Evolutionary conservation across 2,329 filamentous ascomycete genomes (phyloP).

Genomic region (Fusarium algeriense): DNA sequence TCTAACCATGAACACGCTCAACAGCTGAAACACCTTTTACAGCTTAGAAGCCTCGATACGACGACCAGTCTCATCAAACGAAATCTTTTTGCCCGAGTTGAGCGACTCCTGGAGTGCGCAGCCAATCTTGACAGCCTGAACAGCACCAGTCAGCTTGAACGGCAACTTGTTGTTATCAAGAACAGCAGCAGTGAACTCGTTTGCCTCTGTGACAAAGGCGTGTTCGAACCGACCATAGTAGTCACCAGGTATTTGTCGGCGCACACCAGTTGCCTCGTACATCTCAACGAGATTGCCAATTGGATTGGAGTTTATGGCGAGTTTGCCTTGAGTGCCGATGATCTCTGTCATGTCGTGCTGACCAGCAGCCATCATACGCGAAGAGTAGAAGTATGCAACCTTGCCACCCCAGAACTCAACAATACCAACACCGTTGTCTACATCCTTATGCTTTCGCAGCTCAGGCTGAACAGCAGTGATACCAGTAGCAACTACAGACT

Average conservation of each 20-base stretch:
- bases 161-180: constrained; percentile 68
- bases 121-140: constrained; percentile 72
- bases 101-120: constrained; percentile 70
- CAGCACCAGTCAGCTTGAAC: constrained; percentile 68
- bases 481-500: constrained; percentile 49
- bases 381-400: constrained; percentile 74
- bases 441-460: constrained; percentile 50
- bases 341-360: constrained; percentile 77
- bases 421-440: constrained; percentile 60
- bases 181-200: constrained; percentile 72
- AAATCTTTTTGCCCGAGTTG: constrained; percentile 67
- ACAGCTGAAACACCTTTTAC: constrained; percentile 2
- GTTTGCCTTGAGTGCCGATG: constrained; percentile 74
- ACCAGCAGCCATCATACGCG: constrained; percentile 77
- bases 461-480: constrained; percentile 52
- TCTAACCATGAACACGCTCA: neutral
- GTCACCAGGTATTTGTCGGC: constrained; percentile 70
- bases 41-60: constrained; percentile 42
- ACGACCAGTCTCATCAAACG: constrained; percentile 64
- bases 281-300: constrained; percentile 66
- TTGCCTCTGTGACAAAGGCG: constrained; percentile 73
- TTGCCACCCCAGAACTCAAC: constrained; percentile 75
- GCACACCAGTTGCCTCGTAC: constrained; percentile 62
- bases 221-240: constrained; percentile 74
- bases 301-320: constrained; percentile 71